phyloP scores from a whole-genome alignment of 768 basidiomycete species.

The Naganishia vishniacii region DNA sequence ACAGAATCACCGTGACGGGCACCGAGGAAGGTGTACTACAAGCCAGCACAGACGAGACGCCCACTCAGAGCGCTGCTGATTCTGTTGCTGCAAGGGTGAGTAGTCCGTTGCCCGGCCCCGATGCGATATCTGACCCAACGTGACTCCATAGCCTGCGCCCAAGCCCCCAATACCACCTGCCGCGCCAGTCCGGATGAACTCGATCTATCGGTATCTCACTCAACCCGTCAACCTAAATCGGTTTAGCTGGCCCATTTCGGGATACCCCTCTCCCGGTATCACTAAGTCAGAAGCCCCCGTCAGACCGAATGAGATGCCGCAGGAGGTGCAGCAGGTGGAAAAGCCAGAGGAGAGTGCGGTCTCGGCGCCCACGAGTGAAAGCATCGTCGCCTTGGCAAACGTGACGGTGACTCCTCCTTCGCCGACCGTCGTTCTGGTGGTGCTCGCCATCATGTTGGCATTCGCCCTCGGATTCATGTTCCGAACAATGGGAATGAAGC shows the following conservation, averaged over 20 bases:
- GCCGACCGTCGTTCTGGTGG: background rate
- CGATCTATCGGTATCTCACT: conserved; percentile 19
- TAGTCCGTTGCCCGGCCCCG: background rate
- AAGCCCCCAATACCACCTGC: background rate
- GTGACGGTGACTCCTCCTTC: background rate
- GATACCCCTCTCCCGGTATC: conserved; percentile 1
- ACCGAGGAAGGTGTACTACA: too few species aligned
- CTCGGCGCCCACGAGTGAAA: background rate
- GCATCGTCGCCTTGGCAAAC: background rate
- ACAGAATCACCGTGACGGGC: too few species aligned
- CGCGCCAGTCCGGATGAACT: conserved; percentile 22
- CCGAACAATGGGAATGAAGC: background rate
- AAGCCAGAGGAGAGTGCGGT: background rate
- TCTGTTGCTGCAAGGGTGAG: background rate
- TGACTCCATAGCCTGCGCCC: background rate
- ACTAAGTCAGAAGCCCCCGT: background rate
- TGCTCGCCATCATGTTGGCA: conserved; percentile 5
- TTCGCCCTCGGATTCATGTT: conserved; percentile 11
- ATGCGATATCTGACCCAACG: too few species aligned
- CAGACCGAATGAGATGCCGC: background rate
- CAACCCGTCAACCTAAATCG: conserved; percentile 20
- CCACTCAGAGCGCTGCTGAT: background rate
- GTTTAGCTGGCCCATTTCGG: conserved; percentile 19
- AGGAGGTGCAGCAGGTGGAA: background rate
- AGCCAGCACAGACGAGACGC: background rate